Base-by-base conservation (phyloP, 495 filamentous ascomycete genomes). In the Aspergillus ellipticus region DNA sequence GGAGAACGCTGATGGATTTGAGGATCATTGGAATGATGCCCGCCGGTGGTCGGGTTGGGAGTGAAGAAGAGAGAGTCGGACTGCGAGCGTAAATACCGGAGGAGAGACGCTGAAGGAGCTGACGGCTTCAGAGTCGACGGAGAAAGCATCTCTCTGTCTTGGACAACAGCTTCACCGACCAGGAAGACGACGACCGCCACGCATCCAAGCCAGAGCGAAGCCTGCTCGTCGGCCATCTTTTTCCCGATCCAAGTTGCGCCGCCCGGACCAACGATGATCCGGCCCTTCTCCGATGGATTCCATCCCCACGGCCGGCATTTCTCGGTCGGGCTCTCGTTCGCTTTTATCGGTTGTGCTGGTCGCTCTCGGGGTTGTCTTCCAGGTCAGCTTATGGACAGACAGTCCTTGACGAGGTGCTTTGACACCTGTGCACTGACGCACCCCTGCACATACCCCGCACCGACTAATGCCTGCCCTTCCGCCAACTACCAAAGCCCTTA, bases 51-150 rank as follows among this genome's bases (percentile, higher is more conserved):
- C 53, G 76, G 65, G 58, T 72, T 77, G 11, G 72, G 62, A 24
- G 65, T 75, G 70, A 83, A 79, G 59, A 79, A 79, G 53, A 68
- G 74, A 13, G 71, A 72, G 51, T 84, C 80, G 21, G 82, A 79
- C 66, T 88, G 85, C 31, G 74, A 75, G 49, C 79, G 79, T 37
- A 89, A 72, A 55, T 85, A 89, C 33, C 78, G 81, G 55, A 89
- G 73, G 8, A 88, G 72, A 29, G 75, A 73, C 42, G 75, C 66
- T 31, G 85, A 89, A 20, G 86, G 86, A 42, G 75, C 79, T 48
- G 65, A 69, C 22, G 71, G 63, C 62, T 68, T 73, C 53, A 71
- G 43, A 42, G 58, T 56, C n/a, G 65, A 52, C 43, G 69, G 62
- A 58, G 71, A 66, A 60, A 74, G 66, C 75, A 78, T 78, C 59